Evolutionary conservation across 2,329 filamentous ascomycete genomes (phyloP), one percentile per base, ranked within the genome.

Genomic region (Neonectria punicea): DNA sequence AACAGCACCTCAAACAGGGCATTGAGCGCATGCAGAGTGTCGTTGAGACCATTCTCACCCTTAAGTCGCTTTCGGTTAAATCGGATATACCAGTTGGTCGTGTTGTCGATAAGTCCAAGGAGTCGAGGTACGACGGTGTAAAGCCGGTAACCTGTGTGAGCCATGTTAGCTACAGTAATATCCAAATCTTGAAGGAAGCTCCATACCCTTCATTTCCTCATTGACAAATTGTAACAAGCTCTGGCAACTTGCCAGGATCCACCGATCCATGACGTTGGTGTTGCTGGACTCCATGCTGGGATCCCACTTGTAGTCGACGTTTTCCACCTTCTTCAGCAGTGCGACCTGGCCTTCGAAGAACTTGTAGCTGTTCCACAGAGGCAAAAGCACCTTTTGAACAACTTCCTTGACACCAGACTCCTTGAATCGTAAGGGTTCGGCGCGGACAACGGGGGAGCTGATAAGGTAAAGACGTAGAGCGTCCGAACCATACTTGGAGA

Each of bases 51-150:
- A 69, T 93, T 90, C 77, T 97, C 94, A 47, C 94, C 94, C 88
- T 97, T 98, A 70, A 97, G 85, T 59, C 94, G 89, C 79, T 92
- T 92, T 59, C 94, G 88, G 84, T 98, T 98, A 84, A 97, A 97
- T 66, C 94, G 89, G 78, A 98, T 98, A 81, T 98, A 98, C 94
- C 94, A 98, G 81, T 98, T 98, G n/a, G 94, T 98, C 4, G 93
- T 94, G 80, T 97, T 94, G 75, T 98, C 95, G 70, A 98, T 97
- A 74, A 97, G 87, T 63, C 87, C 87, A 18, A 97, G 86, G 65
- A 98, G 82, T 68, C 92, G 87, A 8, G 94, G 94, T 49, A 97
- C 94, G 49, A 98, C 95, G 1, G 94, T 98, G 80, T 98, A 98
- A 39, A 94, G 81, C 44, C 92, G 90, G 77, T 93, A 93, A 7